These are phyloP conservation scores for Geranomyces variabilis DNA, from an alignment of 192 early-diverging fungal species.

Conservation along the genomic window DNA sequence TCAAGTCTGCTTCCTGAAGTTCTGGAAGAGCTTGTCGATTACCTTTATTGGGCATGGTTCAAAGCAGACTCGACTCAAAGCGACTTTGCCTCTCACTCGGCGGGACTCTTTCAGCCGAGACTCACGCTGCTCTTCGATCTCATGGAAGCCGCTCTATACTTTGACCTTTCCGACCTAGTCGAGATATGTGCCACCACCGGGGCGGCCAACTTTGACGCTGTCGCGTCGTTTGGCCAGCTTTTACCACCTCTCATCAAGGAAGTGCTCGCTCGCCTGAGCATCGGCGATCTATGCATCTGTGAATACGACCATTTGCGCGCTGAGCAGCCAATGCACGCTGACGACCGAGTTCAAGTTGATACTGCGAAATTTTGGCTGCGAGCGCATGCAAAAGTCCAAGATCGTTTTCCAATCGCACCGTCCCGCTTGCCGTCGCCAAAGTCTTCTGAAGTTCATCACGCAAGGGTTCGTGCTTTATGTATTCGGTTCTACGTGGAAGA, in stretches of 20 bases:
- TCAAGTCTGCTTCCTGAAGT: constrained; percentile 2
- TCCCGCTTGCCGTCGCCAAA: neutral
- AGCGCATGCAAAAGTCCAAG: constrained; percentile 17
- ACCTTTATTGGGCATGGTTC: constrained; percentile 27
- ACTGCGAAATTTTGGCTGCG: constrained; percentile 25
- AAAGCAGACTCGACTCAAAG: neutral
- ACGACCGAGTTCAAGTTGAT: neutral
- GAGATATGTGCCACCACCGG: constrained; percentile 22
- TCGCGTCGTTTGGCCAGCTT: constrained; percentile 24
- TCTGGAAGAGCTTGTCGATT: constrained; percentile 16
- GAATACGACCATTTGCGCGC: constrained; percentile 17
- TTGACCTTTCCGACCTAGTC: constrained; percentile 27
- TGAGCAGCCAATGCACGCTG: neutral
- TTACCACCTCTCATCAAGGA: constrained; percentile 8
- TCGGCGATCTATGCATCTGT: constrained; percentile 25
- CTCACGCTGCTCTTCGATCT: constrained; percentile 23
- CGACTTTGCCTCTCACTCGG: neutral
- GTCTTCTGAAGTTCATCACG: neutral
- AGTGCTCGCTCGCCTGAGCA: constrained; percentile 17
- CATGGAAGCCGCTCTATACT: constrained; percentile 31
- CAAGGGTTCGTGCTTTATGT: constrained; percentile 14
- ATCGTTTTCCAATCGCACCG: neutral
- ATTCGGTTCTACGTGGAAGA: constrained; percentile 29
- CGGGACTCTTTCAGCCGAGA: neutral
- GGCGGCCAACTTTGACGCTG: constrained; percentile 21